Base-by-base conservation (phyloP, 1,284 basidiomycete genomes). In the Pisolithus thermaeus region DNA sequence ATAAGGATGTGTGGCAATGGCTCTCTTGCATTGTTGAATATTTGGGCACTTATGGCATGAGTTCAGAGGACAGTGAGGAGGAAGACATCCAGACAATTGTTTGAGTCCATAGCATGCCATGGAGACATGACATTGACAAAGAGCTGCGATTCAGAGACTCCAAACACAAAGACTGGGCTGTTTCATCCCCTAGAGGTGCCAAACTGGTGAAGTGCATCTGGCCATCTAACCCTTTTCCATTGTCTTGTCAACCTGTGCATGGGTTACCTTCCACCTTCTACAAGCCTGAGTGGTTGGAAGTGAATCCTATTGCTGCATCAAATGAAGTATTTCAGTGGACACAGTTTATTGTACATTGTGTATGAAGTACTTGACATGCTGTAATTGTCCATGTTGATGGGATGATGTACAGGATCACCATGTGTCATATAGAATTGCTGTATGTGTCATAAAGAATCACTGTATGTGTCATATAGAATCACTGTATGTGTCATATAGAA, bases 11-110 rank as follows among this genome's bases (percentile, higher is more conserved):
- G 0, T 57, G 55, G 55, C 6, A 14, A 8, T 57, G 52, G 30
- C 28, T 57, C 9, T 38, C 8, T 3, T 7, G 9, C 2, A 4
- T 57, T 4, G n/a, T 57, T 1, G 38, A 12, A 3, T 42, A 9
- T 12, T 28, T 57, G 3, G 55, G 49, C 8, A 56, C 42, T 22
- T 36, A 57, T 53, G 51, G 55, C 7, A 57, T 37, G 18, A 57
- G 55, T 16, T 57, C 52, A 8, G 49, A 57, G 4, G 47, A 57
- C 20, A 57, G 55, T 32, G 30, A 36, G 4, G 22, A 56, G 1
- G 14, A 57, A 18, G 51, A 53, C 16, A 52, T 47, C 11, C 11
- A 53, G 28, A 35, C 20, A 0, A 46, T 40, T 0, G 56, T 53
- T 40, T n/a, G 28, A 3, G 43, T 37, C 12, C 7, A 7, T 4